Evolutionary conservation across 257 asterid species (phyloP).

Genomic region (Rauvolfia tetraphylla): DNA sequence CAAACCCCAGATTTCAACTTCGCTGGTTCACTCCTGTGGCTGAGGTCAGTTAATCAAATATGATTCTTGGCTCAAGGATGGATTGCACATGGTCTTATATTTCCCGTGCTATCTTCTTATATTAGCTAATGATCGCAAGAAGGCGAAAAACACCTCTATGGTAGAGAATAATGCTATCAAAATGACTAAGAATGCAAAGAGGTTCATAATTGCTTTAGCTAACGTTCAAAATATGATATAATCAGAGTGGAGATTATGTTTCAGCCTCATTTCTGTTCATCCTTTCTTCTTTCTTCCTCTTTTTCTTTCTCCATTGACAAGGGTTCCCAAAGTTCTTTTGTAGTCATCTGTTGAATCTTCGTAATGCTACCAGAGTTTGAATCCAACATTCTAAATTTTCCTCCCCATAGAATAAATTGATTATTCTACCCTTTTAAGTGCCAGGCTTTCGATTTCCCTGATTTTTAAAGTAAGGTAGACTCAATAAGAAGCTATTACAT

Average conservation of each 20-base stretch:
- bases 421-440: not conserved
- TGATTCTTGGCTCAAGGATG: not conserved
- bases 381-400: not conserved
- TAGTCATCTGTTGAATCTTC: not conserved
- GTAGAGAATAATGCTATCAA: not conserved
- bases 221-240: too few relatives aligned
- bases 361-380: not conserved
- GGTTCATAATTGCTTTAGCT: not conserved
- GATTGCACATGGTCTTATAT: not conserved
- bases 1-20: conserved; percentile 50
- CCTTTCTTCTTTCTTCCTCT: not conserved
- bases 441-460: not conserved
- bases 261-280: not conserved
- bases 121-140: not conserved
- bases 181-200: not conserved
- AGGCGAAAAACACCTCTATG: not conserved
- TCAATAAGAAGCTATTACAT: not conserved
- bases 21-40: conserved; percentile 94
- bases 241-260: not conserved
- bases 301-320: not conserved
- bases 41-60: conserved; percentile 43
- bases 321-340: not conserved
- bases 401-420: not conserved
- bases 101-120: not conserved
- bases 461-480: not conserved